phyloP scores from a whole-genome alignment of 2,329 filamentous ascomycete species.

The Colletotrichum tropicale region DNA sequence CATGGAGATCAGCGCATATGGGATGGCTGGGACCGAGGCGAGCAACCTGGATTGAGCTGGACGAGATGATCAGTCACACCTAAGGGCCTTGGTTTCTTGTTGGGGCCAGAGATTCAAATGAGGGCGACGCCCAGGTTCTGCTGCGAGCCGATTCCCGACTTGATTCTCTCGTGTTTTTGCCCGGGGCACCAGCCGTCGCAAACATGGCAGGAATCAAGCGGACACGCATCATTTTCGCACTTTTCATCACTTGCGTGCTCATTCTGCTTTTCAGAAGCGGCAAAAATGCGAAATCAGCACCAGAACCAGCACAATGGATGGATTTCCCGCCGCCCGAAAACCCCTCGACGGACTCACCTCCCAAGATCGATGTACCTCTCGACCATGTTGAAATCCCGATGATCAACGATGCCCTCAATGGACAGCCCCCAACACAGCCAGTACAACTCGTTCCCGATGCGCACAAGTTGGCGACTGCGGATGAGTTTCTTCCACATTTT shows the following conservation, averaged over 20 bases:
- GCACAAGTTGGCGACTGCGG: background rate
- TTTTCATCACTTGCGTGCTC: background rate
- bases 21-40: constrained; percentile 8
- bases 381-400: background rate
- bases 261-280: background rate
- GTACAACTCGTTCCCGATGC: background rate
- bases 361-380: background rate
- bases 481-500: constrained; percentile 1
- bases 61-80: background rate
- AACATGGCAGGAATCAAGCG: constrained; percentile 1
- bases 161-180: background rate
- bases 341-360: background rate
- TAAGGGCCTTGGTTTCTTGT: background rate
- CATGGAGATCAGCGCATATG: constrained; percentile 7
- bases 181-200: too few relatives aligned
- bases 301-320: background rate
- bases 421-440: background rate
- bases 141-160: too few relatives aligned
- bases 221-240: background rate
- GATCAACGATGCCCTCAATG: background rate
- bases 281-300: background rate
- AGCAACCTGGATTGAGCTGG: background rate
- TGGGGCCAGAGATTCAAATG: background rate
- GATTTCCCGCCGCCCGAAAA: background rate
- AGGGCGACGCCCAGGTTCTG: background rate